Conservation (phyloP, 2,329 filamentous ascomycete genomes). For the Ploettnerulaceae sp. region DNA sequence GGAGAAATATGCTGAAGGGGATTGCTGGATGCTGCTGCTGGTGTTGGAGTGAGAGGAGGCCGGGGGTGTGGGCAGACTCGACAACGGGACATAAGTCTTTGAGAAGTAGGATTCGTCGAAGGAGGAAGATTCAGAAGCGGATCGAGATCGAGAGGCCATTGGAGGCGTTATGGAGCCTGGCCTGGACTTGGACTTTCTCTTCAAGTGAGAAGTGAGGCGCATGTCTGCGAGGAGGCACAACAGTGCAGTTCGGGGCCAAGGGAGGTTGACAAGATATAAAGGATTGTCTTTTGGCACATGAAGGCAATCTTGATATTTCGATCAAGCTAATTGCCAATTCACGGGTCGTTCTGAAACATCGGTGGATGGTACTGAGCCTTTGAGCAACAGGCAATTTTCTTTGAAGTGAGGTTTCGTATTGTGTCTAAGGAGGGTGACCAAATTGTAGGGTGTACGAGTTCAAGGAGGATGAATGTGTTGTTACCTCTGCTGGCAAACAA, state of each 20-base stretch:
- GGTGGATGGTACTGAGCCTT: not conserved
- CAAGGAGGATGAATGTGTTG: conserved; percentile 7
- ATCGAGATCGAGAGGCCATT: conserved; percentile 24
- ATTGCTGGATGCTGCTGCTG: conserved; percentile 18
- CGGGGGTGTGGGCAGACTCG: conserved; percentile 63
- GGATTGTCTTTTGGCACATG: not conserved
- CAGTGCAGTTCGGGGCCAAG: not conserved
- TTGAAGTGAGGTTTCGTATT: not conserved
- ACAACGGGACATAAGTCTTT: conserved; percentile 60
- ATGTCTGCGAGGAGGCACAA: conserved; percentile 9
- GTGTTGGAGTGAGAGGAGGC: conserved; percentile 39
- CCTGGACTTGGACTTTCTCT: conserved; percentile 20
- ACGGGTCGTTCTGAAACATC: too few species aligned
- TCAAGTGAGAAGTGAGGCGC: conserved; percentile 16
- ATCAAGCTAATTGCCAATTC: too few species aligned
- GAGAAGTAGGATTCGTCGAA: conserved; percentile 48
- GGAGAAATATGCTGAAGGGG: conserved; percentile 16
- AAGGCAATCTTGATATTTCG: not conserved
- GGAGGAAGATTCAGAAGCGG: conserved; percentile 28
- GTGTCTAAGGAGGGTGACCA: too few species aligned
- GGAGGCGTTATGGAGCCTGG: conserved; percentile 22
- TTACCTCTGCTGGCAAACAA: not conserved
- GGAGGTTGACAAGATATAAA: conserved; percentile 2
- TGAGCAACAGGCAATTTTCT: not conserved
- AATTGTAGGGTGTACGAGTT: not conserved